These are phyloP conservation scores for Scleroderma bovista DNA, from an alignment of 768 basidiomycete species.

Conservation along the genomic window DNA sequence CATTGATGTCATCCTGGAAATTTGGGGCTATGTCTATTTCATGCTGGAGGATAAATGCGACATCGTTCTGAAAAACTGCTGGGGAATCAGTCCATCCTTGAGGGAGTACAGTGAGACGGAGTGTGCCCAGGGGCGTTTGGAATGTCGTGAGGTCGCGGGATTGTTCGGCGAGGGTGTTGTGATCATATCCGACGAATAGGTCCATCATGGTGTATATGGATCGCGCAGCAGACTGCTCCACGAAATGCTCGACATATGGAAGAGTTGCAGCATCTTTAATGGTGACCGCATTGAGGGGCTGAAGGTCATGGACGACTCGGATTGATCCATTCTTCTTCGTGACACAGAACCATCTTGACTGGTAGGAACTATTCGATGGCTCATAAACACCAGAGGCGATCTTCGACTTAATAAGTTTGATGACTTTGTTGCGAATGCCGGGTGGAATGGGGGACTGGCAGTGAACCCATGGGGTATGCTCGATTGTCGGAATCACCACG, in stretches of 20 bases:
- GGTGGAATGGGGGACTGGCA: slow-evolving; percentile 25
- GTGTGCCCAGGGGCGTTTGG: background rate
- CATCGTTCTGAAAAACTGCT: slow-evolving; percentile 34
- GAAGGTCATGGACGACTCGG: slow-evolving; percentile 14
- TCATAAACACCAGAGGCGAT: slow-evolving; percentile 36
- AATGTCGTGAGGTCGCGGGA: background rate
- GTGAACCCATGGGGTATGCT: slow-evolving; percentile 31
- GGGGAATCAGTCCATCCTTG: slow-evolving; percentile 40
- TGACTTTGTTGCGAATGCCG: slow-evolving; percentile 19
- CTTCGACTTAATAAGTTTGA: slow-evolving; percentile 26
- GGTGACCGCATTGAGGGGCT: slow-evolving; percentile 12
- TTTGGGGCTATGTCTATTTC: no score
- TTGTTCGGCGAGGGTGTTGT: background rate
- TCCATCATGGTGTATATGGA: slow-evolving; percentile 2
- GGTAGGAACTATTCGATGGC: slow-evolving; percentile 32
- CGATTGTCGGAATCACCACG: slow-evolving; percentile 25
- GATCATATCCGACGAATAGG: background rate
- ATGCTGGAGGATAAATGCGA: slow-evolving; percentile 36
- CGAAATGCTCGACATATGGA: slow-evolving; percentile 8
- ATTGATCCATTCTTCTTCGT: slow-evolving; percentile 19
- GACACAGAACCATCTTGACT: slow-evolving; percentile 35
- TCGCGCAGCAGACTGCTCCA: slow-evolving; percentile 7
- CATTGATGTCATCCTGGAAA: no score
- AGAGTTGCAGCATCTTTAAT: slow-evolving; percentile 4
- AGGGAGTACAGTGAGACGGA: slow-evolving; percentile 28